Evolutionary conservation across 2,329 filamentous ascomycete species (phyloP).

Genomic region (Fusarium oligoseptatum): DNA sequence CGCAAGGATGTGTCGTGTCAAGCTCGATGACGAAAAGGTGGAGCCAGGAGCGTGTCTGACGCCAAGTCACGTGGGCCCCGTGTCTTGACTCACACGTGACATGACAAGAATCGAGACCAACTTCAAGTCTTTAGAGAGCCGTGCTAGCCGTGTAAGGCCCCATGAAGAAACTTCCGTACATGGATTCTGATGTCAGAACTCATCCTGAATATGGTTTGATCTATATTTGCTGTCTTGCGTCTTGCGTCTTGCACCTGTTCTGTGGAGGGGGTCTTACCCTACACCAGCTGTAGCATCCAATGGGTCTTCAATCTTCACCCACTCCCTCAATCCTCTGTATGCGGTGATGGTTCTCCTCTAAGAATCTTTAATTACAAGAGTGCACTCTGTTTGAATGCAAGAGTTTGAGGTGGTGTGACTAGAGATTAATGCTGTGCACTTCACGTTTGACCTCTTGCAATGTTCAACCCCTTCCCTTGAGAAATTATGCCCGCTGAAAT

Average conservation of each 20-base stretch:
- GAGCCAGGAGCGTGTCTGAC: not conserved
- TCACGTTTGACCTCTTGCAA: not conserved
- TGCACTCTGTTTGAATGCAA: not conserved
- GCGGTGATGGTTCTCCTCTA: not conserved
- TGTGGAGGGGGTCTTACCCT: not conserved
- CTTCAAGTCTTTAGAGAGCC: not conserved
- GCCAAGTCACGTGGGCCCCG: not conserved
- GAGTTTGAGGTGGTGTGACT: not conserved
- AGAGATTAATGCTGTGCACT: not conserved
- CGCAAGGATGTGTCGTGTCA: not conserved
- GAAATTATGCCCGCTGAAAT: no score
- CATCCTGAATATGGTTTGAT: no score
- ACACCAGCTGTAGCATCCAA: not conserved
- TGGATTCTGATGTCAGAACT: no score
- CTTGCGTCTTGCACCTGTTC: no score
- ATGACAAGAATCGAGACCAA: not conserved
- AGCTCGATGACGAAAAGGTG: not conserved
- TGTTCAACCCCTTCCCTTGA: no score
- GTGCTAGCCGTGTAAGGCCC: no score
- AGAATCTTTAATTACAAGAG: not conserved
- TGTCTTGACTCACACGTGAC: not conserved
- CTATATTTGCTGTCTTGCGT: no score
- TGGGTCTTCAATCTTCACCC: not conserved
- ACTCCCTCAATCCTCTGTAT: not conserved
- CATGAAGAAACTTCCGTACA: no score